These are phyloP conservation scores for Ustilago crameri DNA, from an alignment of 1,284 basidiomycete species.

Conservation along the genomic window DNA sequence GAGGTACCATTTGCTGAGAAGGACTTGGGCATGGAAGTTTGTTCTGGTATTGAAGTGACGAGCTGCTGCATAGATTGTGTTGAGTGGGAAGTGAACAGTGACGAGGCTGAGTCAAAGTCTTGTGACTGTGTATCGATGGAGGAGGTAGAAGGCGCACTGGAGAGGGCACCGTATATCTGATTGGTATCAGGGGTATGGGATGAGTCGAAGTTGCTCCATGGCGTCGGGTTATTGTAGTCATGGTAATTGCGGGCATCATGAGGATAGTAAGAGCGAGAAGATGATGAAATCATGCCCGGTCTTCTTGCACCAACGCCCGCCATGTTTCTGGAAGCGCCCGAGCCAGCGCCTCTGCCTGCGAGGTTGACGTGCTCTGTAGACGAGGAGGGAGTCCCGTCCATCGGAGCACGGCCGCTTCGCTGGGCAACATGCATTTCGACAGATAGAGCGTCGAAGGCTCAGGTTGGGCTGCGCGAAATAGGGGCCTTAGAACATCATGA, in stretches of 20 bases:
- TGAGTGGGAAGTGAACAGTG: conserved; percentile 15
- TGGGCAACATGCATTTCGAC: conserved; percentile 27
- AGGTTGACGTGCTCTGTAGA: neutral
- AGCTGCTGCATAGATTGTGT: conserved; percentile 24
- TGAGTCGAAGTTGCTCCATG: conserved; percentile 25
- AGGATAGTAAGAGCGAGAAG: conserved; percentile 17
- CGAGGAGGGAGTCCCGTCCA: neutral
- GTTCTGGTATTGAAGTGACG: neutral
- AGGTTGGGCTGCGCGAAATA: neutral
- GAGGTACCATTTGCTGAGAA: conserved; percentile 5
- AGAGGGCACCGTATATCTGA: conserved; percentile 8
- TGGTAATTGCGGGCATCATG: conserved; percentile 7
- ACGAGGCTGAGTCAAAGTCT: conserved; percentile 21
- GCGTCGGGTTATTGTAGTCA: conserved; percentile 5
- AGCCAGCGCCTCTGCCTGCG: conserved; percentile 1
- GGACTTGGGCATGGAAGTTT: neutral
- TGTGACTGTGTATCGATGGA: conserved; percentile 26
- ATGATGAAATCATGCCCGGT: conserved; percentile 6
- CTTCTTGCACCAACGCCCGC: conserved; percentile 37
- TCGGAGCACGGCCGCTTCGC: conserved; percentile 5
- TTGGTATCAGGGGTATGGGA: conserved; percentile 14
- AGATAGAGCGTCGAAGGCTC: neutral
- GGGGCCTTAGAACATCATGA: neutral
- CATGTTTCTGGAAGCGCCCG: conserved; percentile 21
- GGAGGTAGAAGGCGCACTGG: conserved; percentile 14